These are phyloP conservation scores for Aegilops longissima DNA, from an alignment of 176 grass and related monocot genomes.

Conservation along the genomic window DNA sequence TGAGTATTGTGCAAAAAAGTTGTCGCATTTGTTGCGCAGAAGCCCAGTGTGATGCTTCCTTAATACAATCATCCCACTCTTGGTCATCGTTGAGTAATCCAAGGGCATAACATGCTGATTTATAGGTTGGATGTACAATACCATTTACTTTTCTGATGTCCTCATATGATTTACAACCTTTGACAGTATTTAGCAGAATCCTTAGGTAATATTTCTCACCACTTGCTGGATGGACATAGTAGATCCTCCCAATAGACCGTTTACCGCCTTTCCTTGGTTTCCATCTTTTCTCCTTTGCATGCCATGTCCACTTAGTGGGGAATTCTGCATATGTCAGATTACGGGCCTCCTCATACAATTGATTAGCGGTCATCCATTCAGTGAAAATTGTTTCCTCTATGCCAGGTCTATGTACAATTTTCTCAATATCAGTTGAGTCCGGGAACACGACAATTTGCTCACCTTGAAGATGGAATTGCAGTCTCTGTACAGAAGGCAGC, in stretches of 20 bases:
- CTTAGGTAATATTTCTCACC: constrained; percentile 20
- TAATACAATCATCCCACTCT: constrained; percentile 7
- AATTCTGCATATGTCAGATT: constrained; percentile 33
- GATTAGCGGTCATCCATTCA: constrained; percentile 32
- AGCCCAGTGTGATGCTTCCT: constrained; percentile 20
- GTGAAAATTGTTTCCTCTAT: constrained; percentile 14
- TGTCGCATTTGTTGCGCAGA: not conserved
- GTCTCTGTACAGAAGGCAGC: constrained; percentile 11
- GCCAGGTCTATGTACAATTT: not conserved
- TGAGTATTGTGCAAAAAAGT: constrained; percentile 24
- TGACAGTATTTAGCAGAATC: not conserved
- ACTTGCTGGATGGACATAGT: constrained; percentile 16
- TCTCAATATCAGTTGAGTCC: not conserved
- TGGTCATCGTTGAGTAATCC: constrained; percentile 25
- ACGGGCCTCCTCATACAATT: not conserved
- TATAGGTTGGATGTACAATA: not conserved
- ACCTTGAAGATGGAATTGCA: constrained; percentile 23
- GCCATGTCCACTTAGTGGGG: constrained; percentile 19
- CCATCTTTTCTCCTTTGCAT: not conserved
- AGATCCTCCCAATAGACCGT: not conserved
- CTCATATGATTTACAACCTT: not conserved
- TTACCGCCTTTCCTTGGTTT: not conserved
- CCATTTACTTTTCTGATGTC: not conserved
- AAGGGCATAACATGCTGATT: constrained; percentile 29
- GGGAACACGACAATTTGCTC: constrained; percentile 24